Base-by-base conservation (phyloP, 2,329 filamentous ascomycete species). In the Exophiala calicioides region DNA sequence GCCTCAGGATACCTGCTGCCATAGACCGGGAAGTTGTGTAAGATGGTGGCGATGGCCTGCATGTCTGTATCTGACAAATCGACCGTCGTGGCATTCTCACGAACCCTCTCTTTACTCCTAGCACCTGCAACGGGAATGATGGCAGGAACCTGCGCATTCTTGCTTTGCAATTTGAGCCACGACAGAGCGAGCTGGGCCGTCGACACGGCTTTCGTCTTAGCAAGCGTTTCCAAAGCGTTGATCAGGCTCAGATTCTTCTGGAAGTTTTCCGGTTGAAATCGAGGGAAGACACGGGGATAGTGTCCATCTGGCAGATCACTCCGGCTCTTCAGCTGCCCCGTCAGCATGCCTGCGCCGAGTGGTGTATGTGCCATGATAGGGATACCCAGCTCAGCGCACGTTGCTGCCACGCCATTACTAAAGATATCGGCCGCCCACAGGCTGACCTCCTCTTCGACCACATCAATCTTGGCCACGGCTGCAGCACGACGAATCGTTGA, bases 401-500 rank as follows among this genome's bases (percentile, higher is more conserved):
- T 69, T 42, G 70, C 59, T 3, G 77, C 75, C 2, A 84, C 72
- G 12, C 74, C 80, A 50, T 84, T 82, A 7, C 76, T 63, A 4
- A 82, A 63, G 27, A 80, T 75, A 15, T 80, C 74, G 3, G 76
- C 79, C 4, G 68, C 67, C 68, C 73, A 84, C 2, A 82, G 66
- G 13, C 73, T 78, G 48, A 82, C 69, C 59, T 84, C 80, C 18
- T 81, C 74, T 59, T 84, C 81, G 4, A 83, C 79, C 1, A 71
- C 70, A 34, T 83, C 75, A 23, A 49, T 37, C 12, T 38, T 42
- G 30, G 42, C 35, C 19, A 49, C 40, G 5, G 33, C 35, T 5
- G 42, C 46, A 60, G 70, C 68, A 48, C 66, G 57, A 40, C 68
- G 65, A 45, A 74, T 69, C 1, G 69, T 72, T 37, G 68, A 64